These are phyloP conservation scores for Didymella pinodella DNA, from an alignment of 2,329 filamentous ascomycete genomes.

Conservation along the genomic window DNA sequence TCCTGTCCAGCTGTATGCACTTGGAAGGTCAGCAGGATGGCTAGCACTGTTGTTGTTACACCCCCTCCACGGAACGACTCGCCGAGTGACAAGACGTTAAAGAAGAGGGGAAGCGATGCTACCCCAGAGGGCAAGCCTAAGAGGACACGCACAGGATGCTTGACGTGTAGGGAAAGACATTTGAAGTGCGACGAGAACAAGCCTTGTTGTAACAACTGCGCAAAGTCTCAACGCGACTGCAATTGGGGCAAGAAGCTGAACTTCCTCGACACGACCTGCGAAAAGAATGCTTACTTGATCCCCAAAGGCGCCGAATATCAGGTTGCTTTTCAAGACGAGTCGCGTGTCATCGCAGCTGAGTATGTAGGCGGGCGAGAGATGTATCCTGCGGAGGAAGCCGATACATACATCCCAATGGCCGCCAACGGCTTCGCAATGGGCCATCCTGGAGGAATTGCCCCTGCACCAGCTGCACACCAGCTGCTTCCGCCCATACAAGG, in stretches of 20 bases:
- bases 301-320: conserved; percentile 65
- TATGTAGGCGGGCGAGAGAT: conserved; percentile 80
- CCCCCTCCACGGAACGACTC: conserved; percentile 35
- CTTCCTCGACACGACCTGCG: conserved; percentile 85
- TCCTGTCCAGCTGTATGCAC: conserved; percentile 14
- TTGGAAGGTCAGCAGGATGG: conserved; percentile 24
- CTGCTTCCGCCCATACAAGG: conserved; percentile 61
- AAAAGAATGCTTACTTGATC: conserved; percentile 66
- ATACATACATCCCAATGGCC: conserved; percentile 27
- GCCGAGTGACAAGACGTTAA: conserved; percentile 28
- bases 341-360: conserved; percentile 86
- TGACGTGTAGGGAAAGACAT: conserved; percentile 89
- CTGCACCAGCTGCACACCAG: conserved; percentile 53
- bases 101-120: conserved; percentile 35
- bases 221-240: conserved; percentile 85
- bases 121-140: conserved; percentile 69
- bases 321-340: conserved; percentile 87
- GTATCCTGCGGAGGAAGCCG: conserved; percentile 66
- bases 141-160: conserved; percentile 85
- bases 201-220: conserved; percentile 77
- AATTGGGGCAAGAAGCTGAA: conserved; percentile 87
- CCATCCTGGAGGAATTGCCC: conserved; percentile 32
- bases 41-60: conserved; percentile 30
- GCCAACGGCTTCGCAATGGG: conserved; percentile 44
- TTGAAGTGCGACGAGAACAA: conserved; percentile 86